A percentile compares a stretch with the other conserved stretches of the same genome.
Conservation (phyloP, 1,284 basidiomycete species). For the Anthracocystis walkeri region DNA sequence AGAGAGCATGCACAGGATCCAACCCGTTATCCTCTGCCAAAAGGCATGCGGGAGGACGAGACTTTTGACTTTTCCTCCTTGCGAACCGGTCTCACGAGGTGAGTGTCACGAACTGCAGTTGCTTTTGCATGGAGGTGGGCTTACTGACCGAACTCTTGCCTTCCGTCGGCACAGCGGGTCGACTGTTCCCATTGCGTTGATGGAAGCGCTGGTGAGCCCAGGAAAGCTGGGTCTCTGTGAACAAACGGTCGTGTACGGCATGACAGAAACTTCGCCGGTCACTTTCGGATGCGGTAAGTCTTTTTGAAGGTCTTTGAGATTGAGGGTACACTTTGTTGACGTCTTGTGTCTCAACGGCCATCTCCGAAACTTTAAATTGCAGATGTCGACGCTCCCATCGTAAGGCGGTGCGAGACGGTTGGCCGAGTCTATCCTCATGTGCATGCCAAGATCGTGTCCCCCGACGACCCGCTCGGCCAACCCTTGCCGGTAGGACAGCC, state of each 20-base stretch:
- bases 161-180: slow-evolving; percentile 74
- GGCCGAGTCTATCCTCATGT: slow-evolving; percentile 81
- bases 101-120: not conserved
- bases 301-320: not conserved
- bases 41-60: slow-evolving; percentile 42
- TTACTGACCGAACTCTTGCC: not conserved
- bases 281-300: slow-evolving; percentile 75
- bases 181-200: slow-evolving; percentile 80
- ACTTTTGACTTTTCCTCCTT: slow-evolving; percentile 44
- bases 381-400: slow-evolving; percentile 74
- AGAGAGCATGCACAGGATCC: slow-evolving; percentile 40
- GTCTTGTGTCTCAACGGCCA: not conserved
- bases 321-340: not conserved
- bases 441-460: slow-evolving; percentile 79
- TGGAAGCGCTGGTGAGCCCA: slow-evolving; percentile 72
- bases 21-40: slow-evolving; percentile 16
- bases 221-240: slow-evolving; percentile 73
- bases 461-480: slow-evolving; percentile 71
- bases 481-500: slow-evolving; percentile 70
- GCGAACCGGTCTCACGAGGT: slow-evolving; percentile 79
- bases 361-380: not conserved
- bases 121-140: not conserved
- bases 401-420: slow-evolving; percentile 82
- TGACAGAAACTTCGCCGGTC: slow-evolving; percentile 76
- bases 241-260: slow-evolving; percentile 76